These are phyloP conservation scores for Boletellus ananiceps DNA, from an alignment of 768 basidiomycete genomes.

Conservation along the genomic window DNA sequence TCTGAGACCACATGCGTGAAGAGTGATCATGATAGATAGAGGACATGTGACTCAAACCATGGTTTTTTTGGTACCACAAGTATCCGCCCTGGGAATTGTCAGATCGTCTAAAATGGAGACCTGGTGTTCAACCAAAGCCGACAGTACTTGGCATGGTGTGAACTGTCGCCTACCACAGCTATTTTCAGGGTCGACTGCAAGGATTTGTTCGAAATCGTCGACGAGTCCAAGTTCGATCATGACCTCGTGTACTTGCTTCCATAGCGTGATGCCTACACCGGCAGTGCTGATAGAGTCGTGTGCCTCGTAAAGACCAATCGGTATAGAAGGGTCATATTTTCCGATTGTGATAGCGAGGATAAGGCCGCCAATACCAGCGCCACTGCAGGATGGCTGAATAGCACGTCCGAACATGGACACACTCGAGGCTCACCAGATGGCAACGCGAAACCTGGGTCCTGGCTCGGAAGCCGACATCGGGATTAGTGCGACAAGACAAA, in stretches of 20 bases:
- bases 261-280: slow-evolving; percentile 43
- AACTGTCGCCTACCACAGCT: slow-evolving; percentile 9
- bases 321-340: slow-evolving; percentile 28
- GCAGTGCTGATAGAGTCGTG: slow-evolving; percentile 35
- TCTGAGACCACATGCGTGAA: slow-evolving; percentile 3
- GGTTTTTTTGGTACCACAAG: slow-evolving; percentile 21
- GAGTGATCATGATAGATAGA: too few species aligned
- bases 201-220: slow-evolving; percentile 27
- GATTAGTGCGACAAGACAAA: too few species aligned
- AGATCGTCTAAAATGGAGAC: slow-evolving; percentile 9
- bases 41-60: too few species aligned
- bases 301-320: slow-evolving; percentile 46
- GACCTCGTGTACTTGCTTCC: slow-evolving; percentile 44
- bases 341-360: slow-evolving; percentile 39
- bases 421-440: slow-evolving; percentile 17
- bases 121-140: neutral
- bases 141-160: neutral
- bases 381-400: slow-evolving; percentile 16
- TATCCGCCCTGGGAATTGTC: slow-evolving; percentile 33
- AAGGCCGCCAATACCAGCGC: slow-evolving; percentile 43
- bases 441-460: slow-evolving; percentile 14
- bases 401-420: neutral
- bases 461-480: neutral
- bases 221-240: slow-evolving; percentile 41
- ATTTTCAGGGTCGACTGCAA: slow-evolving; percentile 8